Conservation (phyloP, 2,329 filamentous ascomycete species). For the Magnaporthales sp. region DNA sequence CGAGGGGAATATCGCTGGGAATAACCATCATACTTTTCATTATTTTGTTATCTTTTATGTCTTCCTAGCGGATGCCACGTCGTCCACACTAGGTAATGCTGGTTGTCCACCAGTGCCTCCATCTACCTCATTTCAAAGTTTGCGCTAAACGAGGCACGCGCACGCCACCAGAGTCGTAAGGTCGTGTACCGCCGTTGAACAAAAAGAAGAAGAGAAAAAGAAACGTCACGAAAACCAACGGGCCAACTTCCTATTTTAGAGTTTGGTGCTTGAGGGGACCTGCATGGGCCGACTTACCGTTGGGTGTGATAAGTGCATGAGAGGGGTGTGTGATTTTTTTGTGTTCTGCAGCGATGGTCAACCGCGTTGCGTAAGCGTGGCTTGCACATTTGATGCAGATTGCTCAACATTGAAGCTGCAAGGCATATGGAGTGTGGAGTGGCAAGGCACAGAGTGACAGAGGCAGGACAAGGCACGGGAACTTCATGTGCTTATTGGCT, state of each 20-base stretch:
- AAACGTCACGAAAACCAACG: background rate
- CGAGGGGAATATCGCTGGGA: background rate
- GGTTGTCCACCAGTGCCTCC: too few species aligned
- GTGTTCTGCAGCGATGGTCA: background rate
- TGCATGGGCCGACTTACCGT: background rate
- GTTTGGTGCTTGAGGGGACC: background rate
- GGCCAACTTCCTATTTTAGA: background rate
- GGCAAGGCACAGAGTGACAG: too few species aligned
- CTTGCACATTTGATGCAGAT: too few species aligned
- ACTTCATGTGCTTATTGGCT: background rate
- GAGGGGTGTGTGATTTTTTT: background rate
- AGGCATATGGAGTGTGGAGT: too few species aligned
- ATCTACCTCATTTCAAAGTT: background rate
- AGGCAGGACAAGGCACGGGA: too few species aligned
- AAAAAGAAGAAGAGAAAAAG: background rate
- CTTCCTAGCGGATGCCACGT: background rate
- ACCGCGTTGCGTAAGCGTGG: too few species aligned
- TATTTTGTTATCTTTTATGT: background rate
- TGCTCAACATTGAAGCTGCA: background rate
- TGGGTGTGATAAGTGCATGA: too few species aligned
- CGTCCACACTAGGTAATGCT: background rate
- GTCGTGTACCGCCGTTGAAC: background rate
- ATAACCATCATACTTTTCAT: background rate
- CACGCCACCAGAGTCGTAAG: background rate
- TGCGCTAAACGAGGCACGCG: background rate